A percentile compares a stretch with the other conserved stretches of the same genome.
Conservation (phyloP, 129 eudicot species). For the Solidago caesia region DNA sequence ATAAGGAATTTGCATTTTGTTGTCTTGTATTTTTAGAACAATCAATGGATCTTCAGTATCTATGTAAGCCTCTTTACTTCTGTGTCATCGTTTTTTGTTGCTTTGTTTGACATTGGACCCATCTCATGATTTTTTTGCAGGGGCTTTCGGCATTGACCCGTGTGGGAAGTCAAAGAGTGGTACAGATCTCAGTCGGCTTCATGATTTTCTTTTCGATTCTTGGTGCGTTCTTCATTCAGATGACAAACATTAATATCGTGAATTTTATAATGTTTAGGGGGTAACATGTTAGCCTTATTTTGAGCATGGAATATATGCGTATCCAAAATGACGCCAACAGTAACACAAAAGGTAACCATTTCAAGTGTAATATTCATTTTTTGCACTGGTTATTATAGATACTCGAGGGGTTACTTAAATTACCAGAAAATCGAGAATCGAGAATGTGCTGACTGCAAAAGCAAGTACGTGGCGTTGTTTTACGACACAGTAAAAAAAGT, state of each 20-base stretch:
- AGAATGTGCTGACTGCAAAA: constrained; percentile 65
- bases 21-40: constrained; percentile 64
- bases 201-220: constrained; percentile 74
- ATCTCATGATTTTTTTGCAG: constrained; percentile 32
- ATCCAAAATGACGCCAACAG: no score
- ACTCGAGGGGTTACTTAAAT: constrained; percentile 65
- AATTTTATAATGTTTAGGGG: neutral
- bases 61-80: constrained; percentile 41
- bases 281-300: neutral
- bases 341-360: no score
- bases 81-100: neutral
- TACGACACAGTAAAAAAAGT: neutral
- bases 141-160: constrained; percentile 76
- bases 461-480: constrained; percentile 48
- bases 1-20: constrained; percentile 63
- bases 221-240: constrained; percentile 31
- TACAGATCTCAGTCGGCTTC: constrained; percentile 68
- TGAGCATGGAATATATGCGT: no score
- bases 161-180: constrained; percentile 73
- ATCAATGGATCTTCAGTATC: constrained; percentile 66
- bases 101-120: constrained; percentile 5
- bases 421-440: constrained; percentile 64
- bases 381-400: constrained; percentile 38
- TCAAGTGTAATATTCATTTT: neutral
- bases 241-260: neutral